Evolutionary conservation across 495 filamentous ascomycete species (phyloP), one percentile per base, ranked within the genome.

Genomic region (Talaromyces adpressus): DNA sequence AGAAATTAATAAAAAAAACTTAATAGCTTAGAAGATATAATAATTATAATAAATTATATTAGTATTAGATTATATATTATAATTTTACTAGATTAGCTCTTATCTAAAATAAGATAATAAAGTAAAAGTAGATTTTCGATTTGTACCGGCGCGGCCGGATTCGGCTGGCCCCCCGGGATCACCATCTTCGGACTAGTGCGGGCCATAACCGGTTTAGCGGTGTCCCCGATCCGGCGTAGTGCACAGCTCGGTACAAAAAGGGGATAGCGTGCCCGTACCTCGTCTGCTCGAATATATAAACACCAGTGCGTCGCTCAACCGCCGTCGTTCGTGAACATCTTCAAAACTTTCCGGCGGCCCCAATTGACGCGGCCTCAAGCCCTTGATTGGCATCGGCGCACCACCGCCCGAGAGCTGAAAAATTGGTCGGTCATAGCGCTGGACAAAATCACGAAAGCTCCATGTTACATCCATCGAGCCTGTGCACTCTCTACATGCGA

Each of bases 231-330:
- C 39, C 11, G 14, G 14, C 14, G 14, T 14, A 45, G 12, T 16
- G 14, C 14, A 16, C 4, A n/a, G 11, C 4, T 45, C 39, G 1
- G 14, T 45, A 5, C 39, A 11, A 6, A 45, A 11, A n/a, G 4
- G 3, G 39, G 3, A 74, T 52, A 52, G 20, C 20, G 20, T 52
- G 20, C 20, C 18, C n/a, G 6, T 52, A 52, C 6, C 49, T 52
- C 20, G 6, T 52, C 49, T 52, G 6, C 18, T 18, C 11, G 4
- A 52, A 6, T 52, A 52, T 52, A 52, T 52, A 52, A 52, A 52
- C 49, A 20, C 49, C 18, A 18, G 20, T 52, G 6, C 49, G 20
- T 52, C 49, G 6, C 49, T 52, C 6, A 52, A 52, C 20, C 49
- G 18, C 20, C 6, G 6, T 52, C 6, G 20, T 52, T 14, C 49